Percentiles rank a stretch among this genome's conserved stretches.
phyloP scores from a whole-genome alignment of 805 yeast genomes.

The Kodamaea kaohsiungensis region DNA sequence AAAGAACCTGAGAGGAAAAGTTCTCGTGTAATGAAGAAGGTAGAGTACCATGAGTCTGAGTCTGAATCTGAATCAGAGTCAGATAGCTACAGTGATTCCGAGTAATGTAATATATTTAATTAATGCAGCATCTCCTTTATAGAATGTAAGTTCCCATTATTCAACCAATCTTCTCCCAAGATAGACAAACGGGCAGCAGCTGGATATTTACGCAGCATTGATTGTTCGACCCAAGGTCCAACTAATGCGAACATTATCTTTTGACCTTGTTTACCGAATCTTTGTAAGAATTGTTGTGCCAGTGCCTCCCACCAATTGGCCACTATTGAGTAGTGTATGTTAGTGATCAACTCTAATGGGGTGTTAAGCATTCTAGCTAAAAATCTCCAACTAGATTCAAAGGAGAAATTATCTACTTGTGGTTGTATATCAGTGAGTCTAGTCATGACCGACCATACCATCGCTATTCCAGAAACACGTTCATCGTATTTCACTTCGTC shows the following conservation, averaged over 20 bases:
- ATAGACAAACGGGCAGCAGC: conserved; percentile 79
- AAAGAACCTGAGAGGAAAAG: conserved; percentile 46
- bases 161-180: conserved; percentile 77
- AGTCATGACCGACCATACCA: conserved; percentile 77
- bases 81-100: conserved; percentile 3
- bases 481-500: conserved; percentile 75
- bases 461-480: conserved; percentile 80
- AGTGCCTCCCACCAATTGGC: conserved; percentile 94
- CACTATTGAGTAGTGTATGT: conserved; percentile 69
- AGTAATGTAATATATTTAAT: background rate
- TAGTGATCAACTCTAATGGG: conserved; percentile 49
- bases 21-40: conserved; percentile 30
- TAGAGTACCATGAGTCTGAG: conserved; percentile 32
- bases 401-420: conserved; percentile 30
- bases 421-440: conserved; percentile 32
- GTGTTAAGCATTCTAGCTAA: conserved; percentile 71
- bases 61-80: conserved; percentile 8
- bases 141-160: conserved; percentile 45
- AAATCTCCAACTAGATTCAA: conserved; percentile 59
- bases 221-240: conserved; percentile 53
- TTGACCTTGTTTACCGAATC: conserved; percentile 68
- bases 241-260: conserved; percentile 57
- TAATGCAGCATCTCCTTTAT: conserved; percentile 45
- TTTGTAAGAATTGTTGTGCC: conserved; percentile 52
- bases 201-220: conserved; percentile 55